Evolutionary conservation across 768 basidiomycete genomes (phyloP).

Genomic region (Phylloporus sp.): DNA sequence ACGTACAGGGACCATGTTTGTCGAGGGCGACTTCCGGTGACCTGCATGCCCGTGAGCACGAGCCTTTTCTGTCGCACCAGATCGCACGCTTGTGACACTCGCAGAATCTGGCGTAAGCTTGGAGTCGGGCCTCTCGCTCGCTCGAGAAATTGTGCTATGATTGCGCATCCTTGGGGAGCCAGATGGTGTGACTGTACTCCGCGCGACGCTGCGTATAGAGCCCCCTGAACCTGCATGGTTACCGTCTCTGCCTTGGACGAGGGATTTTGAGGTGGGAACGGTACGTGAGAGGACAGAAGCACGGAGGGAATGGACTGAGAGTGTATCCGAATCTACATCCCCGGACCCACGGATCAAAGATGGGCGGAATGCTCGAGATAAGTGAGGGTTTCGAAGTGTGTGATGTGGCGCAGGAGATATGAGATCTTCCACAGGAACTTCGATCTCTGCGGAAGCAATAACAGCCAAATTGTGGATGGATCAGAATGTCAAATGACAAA

Average conservation of each 20-base stretch:
- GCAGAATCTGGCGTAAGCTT: conserved; percentile 57
- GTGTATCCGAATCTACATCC: conserved; percentile 37
- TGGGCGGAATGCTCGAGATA: conserved; percentile 27
- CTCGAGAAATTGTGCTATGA: conserved; percentile 24
- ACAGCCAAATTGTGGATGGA: neutral
- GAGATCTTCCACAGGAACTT: conserved; percentile 75
- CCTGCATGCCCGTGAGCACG: conserved; percentile 14
- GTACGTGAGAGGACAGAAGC: conserved; percentile 39
- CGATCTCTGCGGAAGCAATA: conserved; percentile 55
- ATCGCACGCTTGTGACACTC: conserved; percentile 24
- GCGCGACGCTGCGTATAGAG: conserved; percentile 46
- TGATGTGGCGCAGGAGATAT: conserved; percentile 41
- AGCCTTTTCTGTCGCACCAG: conserved; percentile 23
- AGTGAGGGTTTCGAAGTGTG: conserved; percentile 21
- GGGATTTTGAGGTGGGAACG: conserved; percentile 21
- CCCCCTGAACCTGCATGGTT: conserved; percentile 26
- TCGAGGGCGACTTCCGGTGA: conserved; percentile 24
- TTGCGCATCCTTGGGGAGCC: conserved; percentile 20
- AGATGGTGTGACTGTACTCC: conserved; percentile 30
- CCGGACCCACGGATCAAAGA: conserved; percentile 25
- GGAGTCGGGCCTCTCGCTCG: conserved; percentile 58
- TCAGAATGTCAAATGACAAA: neutral
- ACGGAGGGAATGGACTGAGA: conserved; percentile 46
- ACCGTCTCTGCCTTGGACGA: conserved; percentile 21
- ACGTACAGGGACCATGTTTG: conserved; percentile 7